Conservation (phyloP, 75 land plant genomes). For the Ceratopteris richardii region DNA sequence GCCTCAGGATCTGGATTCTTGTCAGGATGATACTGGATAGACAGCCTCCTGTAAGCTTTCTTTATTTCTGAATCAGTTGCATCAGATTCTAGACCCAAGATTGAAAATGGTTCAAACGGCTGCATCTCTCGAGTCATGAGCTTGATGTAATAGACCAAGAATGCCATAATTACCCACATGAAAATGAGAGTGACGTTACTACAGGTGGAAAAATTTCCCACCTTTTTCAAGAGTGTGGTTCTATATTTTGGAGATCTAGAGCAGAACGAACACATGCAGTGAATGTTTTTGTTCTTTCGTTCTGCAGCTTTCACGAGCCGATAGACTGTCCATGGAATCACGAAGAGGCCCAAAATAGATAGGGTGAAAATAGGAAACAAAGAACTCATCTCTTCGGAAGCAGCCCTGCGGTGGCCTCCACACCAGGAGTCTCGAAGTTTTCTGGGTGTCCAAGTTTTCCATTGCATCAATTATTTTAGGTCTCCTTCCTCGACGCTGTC, state of each 20-base stretch:
- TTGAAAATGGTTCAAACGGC: conserved; percentile 89
- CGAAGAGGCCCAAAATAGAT: conserved; percentile 76
- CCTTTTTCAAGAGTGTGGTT: conserved; percentile 67
- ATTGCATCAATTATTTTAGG: too few relatives aligned
- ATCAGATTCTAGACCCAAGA: conserved; percentile 75
- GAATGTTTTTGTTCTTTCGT: conserved; percentile 49
- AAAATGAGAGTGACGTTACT: conserved; percentile 74
- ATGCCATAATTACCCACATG: conserved; percentile 69
- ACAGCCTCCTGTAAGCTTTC: conserved; percentile 89
- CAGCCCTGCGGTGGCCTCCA: too few relatives aligned
- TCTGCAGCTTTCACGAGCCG: conserved; percentile 43
- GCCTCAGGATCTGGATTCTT: too few relatives aligned
- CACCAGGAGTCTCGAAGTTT: too few relatives aligned
- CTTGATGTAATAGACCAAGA: conserved; percentile 81
- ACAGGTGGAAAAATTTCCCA: conserved; percentile 75
- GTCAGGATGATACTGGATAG: conserved; percentile 92
- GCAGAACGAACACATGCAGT: conserved; percentile 74
- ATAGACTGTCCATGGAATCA: conserved; percentile 79
- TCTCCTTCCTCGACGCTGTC: too few relatives aligned
- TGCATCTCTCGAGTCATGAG: conserved; percentile 72
- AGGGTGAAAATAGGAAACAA: conserved; percentile 88
- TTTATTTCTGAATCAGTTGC: conserved; percentile 91
- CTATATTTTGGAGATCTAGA: conserved; percentile 73
- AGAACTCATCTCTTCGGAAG: conserved; percentile 82
- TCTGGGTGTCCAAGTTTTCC: too few relatives aligned